phyloP scores from a whole-genome alignment of 2,329 filamentous ascomycete species.

The Parastagonospora nodorum region DNA sequence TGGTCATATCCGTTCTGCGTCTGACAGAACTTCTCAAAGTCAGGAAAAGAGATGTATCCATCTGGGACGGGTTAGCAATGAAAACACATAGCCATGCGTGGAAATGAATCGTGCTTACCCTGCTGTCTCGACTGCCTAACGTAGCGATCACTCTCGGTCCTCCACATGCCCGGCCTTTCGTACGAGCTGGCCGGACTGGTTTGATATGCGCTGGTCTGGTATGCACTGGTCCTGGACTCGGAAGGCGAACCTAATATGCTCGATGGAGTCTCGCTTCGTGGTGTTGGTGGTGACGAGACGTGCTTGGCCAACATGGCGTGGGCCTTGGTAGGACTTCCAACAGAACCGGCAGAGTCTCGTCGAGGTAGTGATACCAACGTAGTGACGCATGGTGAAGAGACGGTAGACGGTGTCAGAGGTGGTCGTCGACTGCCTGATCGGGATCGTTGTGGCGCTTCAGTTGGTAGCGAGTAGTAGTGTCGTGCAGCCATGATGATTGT shows the following conservation, averaged over 20 bases:
- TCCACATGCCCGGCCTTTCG: constrained; percentile 41
- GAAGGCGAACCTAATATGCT: constrained; percentile 36
- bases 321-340: constrained; percentile 49
- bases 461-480: constrained; percentile 47
- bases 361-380: constrained; percentile 48
- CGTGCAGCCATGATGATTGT: constrained; percentile 39
- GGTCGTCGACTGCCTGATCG: constrained; percentile 48
- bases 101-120: constrained; percentile 32
- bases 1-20: constrained; percentile 38
- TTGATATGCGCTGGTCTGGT: constrained; percentile 26
- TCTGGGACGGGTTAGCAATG: constrained; percentile 40
- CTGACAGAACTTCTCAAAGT: constrained; percentile 68
- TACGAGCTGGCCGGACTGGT: constrained; percentile 31
- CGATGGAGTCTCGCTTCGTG: constrained; percentile 42
- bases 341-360: constrained; percentile 46
- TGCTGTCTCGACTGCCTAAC: constrained; percentile 44
- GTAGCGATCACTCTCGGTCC: constrained; percentile 46
- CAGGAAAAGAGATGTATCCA: constrained; percentile 75
- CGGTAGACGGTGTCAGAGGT: constrained; percentile 52
- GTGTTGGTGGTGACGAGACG: constrained; percentile 48
- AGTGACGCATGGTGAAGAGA: constrained; percentile 52
- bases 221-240: constrained; percentile 20
- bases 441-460: constrained; percentile 40
- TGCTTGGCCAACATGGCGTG: constrained; percentile 51
- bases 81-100: constrained; percentile 18